Evolutionary conservation across 2,329 filamentous ascomycete species (phyloP).

Genomic region (Aspergillus phoenicis): DNA sequence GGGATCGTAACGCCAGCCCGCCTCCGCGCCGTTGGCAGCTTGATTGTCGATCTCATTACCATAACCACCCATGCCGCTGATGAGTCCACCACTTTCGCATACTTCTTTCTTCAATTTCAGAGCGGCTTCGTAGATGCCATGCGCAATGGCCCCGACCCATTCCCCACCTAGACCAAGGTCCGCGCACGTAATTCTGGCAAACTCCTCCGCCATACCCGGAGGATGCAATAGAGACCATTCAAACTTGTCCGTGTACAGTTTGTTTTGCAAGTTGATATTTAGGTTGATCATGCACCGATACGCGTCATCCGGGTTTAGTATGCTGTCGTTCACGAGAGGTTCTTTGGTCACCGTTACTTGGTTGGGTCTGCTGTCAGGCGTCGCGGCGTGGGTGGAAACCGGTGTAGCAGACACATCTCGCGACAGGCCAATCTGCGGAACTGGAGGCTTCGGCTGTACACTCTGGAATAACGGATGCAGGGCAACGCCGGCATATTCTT

Average conservation of each 20-base stretch:
- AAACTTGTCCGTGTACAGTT: slow-evolving; percentile 94
- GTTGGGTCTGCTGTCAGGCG: slow-evolving; percentile 59
- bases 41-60: slow-evolving; percentile 82
- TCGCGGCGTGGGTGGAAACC: slow-evolving; percentile 51
- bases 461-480: slow-evolving; percentile 86
- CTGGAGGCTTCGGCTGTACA: slow-evolving; percentile 30
- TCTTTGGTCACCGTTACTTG: slow-evolving; percentile 38
- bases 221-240: slow-evolving; percentile 96
- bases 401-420: slow-evolving; percentile 58
- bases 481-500: slow-evolving; percentile 93
- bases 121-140: slow-evolving; percentile 95
- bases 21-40: slow-evolving; percentile 76
- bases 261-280: slow-evolving; percentile 87
- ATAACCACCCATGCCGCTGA: slow-evolving; percentile 70
- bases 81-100: slow-evolving; percentile 84
- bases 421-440: slow-evolving; percentile 44
- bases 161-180: slow-evolving; percentile 88
- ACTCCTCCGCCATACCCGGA: slow-evolving; percentile 86
- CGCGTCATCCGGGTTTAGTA: slow-evolving; percentile 87
- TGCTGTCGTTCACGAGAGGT: slow-evolving; percentile 63
- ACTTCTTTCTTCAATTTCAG: slow-evolving; percentile 93
- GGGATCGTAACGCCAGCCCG: slow-evolving; percentile 93
- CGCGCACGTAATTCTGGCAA: slow-evolving; percentile 88
- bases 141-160: slow-evolving; percentile 91
- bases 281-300: slow-evolving; percentile 91